phyloP scores from a whole-genome alignment of 768 basidiomycete species.

The Candolleomyces aberdarensis region DNA sequence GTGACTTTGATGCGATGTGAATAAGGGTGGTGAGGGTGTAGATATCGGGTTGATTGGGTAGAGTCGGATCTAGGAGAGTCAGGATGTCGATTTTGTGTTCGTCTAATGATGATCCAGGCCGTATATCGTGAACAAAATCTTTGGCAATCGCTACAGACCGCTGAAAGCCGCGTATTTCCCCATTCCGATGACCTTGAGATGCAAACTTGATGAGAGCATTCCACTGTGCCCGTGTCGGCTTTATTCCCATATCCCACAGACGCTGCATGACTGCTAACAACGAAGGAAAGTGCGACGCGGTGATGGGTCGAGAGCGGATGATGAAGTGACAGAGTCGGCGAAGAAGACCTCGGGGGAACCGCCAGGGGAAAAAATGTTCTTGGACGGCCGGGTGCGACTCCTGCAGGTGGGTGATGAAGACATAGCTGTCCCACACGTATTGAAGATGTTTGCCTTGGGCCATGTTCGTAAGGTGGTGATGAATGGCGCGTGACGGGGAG shows the following conservation, averaged over 20 bases:
- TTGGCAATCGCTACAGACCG: slow-evolving; percentile 56
- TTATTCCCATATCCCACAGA: slow-evolving; percentile 28
- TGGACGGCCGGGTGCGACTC: slow-evolving; percentile 17
- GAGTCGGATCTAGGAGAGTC: slow-evolving; percentile 10
- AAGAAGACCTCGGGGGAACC: slow-evolving; percentile 44
- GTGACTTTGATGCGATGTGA: slow-evolving; percentile 56
- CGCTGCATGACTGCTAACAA: slow-evolving; percentile 65
- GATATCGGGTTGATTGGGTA: slow-evolving; percentile 51
- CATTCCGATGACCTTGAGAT: slow-evolving; percentile 63
- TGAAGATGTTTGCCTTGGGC: neutral
- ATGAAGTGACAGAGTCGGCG: slow-evolving; percentile 62
- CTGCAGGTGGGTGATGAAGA: slow-evolving; percentile 29
- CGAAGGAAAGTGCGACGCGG: slow-evolving; percentile 57
- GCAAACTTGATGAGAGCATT: slow-evolving; percentile 69
- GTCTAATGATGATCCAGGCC: slow-evolving; percentile 31
- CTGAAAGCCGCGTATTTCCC: slow-evolving; percentile 54
- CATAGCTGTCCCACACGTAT: slow-evolving; percentile 21
- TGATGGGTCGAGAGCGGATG: slow-evolving; percentile 50
- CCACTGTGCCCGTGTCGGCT: slow-evolving; percentile 64
- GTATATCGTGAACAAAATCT: slow-evolving; percentile 49
- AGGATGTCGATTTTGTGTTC: neutral
- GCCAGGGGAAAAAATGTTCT: slow-evolving; percentile 14
- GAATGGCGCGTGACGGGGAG: neutral
- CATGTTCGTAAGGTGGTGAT: neutral
- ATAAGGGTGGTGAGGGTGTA: slow-evolving; percentile 69